A percentile compares a stretch with the other conserved stretches of the same genome.
These are phyloP conservation scores for Aspergillus tanneri DNA, from an alignment of 2,329 filamentous ascomycete species.

Conservation along the genomic window DNA sequence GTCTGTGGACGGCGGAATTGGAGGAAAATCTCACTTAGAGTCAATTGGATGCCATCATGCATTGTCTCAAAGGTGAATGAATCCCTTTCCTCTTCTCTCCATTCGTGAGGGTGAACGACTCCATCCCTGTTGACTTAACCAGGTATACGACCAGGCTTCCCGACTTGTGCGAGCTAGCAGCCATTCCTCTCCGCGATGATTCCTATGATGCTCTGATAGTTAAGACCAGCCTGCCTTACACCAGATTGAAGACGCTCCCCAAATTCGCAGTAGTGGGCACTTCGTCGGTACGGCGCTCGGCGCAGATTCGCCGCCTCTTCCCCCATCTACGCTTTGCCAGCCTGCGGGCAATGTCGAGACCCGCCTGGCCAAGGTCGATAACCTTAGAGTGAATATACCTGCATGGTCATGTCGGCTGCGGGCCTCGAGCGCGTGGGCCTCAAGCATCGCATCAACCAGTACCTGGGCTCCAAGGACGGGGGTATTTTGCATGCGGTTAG, in stretches of 20 bases:
- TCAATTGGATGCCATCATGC: conserved; percentile 75
- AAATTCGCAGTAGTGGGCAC: conserved; percentile 79
- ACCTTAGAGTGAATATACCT: conserved; percentile 67
- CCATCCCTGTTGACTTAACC: too few relatives aligned
- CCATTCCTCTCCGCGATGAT: conserved; percentile 72
- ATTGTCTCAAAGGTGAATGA: conserved; percentile 66
- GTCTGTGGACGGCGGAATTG: conserved; percentile 77
- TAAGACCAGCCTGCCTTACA: conserved; percentile 54
- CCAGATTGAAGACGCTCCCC: conserved; percentile 66
- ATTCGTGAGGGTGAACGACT: too few relatives aligned
- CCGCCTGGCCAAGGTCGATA: conserved; percentile 76
- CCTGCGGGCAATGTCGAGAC: conserved; percentile 83
- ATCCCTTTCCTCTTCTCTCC: not conserved
- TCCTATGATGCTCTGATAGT: conserved; percentile 61
- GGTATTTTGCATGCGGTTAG: conserved; percentile 78
- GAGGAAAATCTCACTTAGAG: conserved; percentile 68
- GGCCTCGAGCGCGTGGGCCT: conserved; percentile 74
- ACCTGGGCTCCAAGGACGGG: conserved; percentile 59
- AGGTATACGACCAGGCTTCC: conserved; percentile 68
- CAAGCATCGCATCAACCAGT: conserved; percentile 68
- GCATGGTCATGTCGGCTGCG: conserved; percentile 80
- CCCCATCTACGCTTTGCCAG: conserved; percentile 73
- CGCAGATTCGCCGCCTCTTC: conserved; percentile 73
- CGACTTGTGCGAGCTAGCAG: conserved; percentile 66
- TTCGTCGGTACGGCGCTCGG: conserved; percentile 76